Percentiles rank a stretch among this genome's conserved stretches.
Conservation (phyloP, 768 basidiomycete species). For the Cystoderma amianthinum region DNA sequence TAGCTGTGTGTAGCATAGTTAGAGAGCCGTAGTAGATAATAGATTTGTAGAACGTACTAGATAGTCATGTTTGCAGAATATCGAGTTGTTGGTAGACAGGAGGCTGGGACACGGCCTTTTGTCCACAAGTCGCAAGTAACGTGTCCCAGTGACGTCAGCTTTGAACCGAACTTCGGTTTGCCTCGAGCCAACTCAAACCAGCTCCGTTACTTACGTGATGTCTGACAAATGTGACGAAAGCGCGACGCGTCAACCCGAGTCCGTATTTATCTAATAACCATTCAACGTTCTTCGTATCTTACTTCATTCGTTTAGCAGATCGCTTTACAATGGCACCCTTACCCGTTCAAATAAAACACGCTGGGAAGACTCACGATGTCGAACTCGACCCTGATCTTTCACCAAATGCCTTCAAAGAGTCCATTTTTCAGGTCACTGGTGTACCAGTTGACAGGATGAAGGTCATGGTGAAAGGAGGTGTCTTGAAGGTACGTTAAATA, state of each 20-base stretch:
- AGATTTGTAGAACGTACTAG: constrained; percentile 25
- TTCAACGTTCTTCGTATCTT: too few relatives aligned
- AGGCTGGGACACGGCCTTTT: too few relatives aligned
- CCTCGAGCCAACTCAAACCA: constrained; percentile 3
- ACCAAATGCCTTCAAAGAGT: constrained; percentile 72
- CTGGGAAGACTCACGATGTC: constrained; percentile 72
- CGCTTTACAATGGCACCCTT: constrained; percentile 46
- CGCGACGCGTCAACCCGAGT: constrained; percentile 15
- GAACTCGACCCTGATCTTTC: constrained; percentile 68
- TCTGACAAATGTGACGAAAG: constrained; percentile 5
- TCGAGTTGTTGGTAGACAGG: too few relatives aligned
- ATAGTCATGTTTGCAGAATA: constrained; percentile 30
- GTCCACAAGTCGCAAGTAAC: too few relatives aligned
- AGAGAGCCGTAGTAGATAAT: constrained; percentile 10
- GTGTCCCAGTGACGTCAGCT: not conserved
- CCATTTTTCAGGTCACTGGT: constrained; percentile 75
- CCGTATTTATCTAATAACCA: constrained; percentile 1
- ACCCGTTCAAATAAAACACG: constrained; percentile 83
- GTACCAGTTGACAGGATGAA: constrained; percentile 93
- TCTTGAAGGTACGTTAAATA: constrained; percentile 75
- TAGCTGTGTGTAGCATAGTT: constrained; percentile 45
- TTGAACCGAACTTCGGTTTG: constrained; percentile 9
- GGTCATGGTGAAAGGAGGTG: constrained; percentile 90
- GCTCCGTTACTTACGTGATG: constrained; percentile 3
- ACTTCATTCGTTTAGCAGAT: not conserved